Evolutionary conservation across 352 stramenopile species (phyloP).

Genomic region (Globisporangium recalcitrans): DNA sequence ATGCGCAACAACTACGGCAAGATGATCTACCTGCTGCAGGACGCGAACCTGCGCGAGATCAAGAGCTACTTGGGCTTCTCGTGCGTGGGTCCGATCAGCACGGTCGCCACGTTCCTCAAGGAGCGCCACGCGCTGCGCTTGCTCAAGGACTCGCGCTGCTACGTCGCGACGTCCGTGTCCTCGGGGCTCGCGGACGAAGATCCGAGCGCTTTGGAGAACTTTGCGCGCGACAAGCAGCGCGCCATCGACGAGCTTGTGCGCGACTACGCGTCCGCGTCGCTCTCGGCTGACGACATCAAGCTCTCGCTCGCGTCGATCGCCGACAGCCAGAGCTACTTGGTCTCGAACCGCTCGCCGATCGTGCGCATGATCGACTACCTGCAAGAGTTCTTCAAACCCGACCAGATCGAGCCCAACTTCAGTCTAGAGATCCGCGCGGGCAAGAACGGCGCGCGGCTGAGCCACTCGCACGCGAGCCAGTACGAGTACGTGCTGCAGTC

Average conservation of each 20-base stretch:
- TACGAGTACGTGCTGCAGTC: conserved; percentile 69
- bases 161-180: conserved; percentile 51
- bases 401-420: conserved; percentile 34
- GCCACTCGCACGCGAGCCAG: conserved; percentile 50
- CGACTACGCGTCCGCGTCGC: conserved; percentile 39
- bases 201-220: conserved; percentile 6
- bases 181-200: conserved; percentile 12
- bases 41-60: conserved; percentile 78
- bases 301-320: conserved; percentile 45
- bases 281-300: conserved; percentile 51
- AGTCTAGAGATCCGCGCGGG: conserved; percentile 56
- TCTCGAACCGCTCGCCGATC: conserved; percentile 52
- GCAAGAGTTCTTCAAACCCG: conserved; percentile 47
- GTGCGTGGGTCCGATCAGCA: conserved; percentile 58
- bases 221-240: conserved; percentile 18
- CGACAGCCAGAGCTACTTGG: conserved; percentile 59
- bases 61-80: conserved; percentile 73
- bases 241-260: conserved; percentile 28
- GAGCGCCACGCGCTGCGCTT: conserved; percentile 55
- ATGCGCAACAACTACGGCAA: conserved; percentile 94
- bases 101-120: conserved; percentile 75
- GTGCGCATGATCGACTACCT: conserved; percentile 60
- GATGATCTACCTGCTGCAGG: conserved; percentile 93
- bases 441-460: conserved; percentile 54
- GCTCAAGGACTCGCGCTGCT: conserved; percentile 65